These are phyloP conservation scores for Pseudocercospora pini-densiflorae DNA, from an alignment of 2,329 filamentous ascomycete genomes.

Conservation along the genomic window DNA sequence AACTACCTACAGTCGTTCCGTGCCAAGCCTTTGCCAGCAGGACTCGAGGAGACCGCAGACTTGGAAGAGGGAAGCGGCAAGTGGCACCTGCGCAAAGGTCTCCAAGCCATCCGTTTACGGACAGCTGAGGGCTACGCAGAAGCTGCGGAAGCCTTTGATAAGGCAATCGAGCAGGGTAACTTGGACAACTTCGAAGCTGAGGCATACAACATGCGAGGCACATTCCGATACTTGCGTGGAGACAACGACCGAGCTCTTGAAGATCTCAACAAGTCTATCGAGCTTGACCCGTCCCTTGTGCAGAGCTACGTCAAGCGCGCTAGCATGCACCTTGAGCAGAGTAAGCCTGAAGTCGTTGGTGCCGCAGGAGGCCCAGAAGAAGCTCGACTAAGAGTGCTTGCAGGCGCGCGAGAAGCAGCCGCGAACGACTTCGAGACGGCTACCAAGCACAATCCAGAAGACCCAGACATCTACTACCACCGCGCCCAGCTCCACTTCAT, in stretches of 20 bases:
- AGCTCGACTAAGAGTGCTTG: constrained; percentile 39
- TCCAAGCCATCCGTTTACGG: constrained; percentile 80
- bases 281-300: constrained; percentile 83
- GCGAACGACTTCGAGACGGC: constrained; percentile 87
- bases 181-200: constrained; percentile 84
- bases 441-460: constrained; percentile 79
- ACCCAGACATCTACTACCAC: constrained; percentile 99
- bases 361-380: constrained; percentile 19
- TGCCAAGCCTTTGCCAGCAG: constrained; percentile 74
- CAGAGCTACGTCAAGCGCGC: constrained; percentile 99
- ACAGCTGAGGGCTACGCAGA: constrained; percentile 92
- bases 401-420: constrained; percentile 82
- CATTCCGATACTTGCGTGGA: constrained; percentile 89
- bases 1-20: constrained; percentile 99
- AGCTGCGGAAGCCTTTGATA: constrained; percentile 82
- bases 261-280: constrained; percentile 91
- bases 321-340: constrained; percentile 95
- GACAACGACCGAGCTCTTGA: constrained; percentile 81
- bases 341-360: constrained; percentile 51
- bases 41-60: constrained; percentile 81
- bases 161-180: constrained; percentile 79
- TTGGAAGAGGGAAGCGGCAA: constrained; percentile 77
- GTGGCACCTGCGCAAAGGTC: constrained; percentile 82
- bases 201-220: constrained; percentile 95
- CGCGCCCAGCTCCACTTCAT: constrained; percentile 98